Evolutionary conservation across 2,329 filamentous ascomycete species (phyloP).

Genomic region (Colletotrichum sp.): DNA sequence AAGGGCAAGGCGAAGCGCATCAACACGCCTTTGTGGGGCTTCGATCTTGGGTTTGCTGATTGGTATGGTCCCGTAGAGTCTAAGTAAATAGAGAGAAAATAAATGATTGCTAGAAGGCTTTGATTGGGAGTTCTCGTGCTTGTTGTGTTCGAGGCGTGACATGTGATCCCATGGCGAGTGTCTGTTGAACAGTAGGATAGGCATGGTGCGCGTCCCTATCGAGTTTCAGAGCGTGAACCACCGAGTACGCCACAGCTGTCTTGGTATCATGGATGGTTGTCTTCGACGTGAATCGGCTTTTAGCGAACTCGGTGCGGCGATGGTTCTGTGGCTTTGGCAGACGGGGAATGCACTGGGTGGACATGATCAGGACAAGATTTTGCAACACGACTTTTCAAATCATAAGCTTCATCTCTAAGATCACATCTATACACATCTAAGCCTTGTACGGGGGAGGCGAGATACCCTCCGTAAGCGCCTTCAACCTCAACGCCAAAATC

Average conservation of each 20-base stretch:
- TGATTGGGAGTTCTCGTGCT: neutral
- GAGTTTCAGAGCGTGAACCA: neutral
- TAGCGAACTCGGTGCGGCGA: fast-evolving
- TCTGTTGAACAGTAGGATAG: neutral
- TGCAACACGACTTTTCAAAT: neutral
- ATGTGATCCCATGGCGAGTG: neutral
- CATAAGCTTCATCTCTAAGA: neutral
- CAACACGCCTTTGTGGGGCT: neutral
- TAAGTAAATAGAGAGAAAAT: neutral
- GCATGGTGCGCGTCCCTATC: neutral
- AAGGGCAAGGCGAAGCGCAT: neutral
- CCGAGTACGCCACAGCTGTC: neutral
- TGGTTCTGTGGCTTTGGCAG: fast-evolving
- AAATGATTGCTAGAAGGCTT: neutral
- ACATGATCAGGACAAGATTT: too few species aligned
- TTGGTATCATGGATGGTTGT: too few species aligned
- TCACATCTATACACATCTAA: neutral
- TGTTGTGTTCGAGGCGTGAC: neutral
- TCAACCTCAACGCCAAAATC: neutral
- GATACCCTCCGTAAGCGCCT: neutral
- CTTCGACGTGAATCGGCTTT: too few species aligned
- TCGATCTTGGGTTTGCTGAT: neutral
- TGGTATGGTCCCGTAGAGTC: neutral
- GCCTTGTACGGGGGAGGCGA: neutral
- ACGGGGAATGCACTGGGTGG: fast-evolving